These are phyloP conservation scores for Yamadazyma conglobata DNA, from an alignment of 1,139 yeast genomes.

Conservation along the genomic window DNA sequence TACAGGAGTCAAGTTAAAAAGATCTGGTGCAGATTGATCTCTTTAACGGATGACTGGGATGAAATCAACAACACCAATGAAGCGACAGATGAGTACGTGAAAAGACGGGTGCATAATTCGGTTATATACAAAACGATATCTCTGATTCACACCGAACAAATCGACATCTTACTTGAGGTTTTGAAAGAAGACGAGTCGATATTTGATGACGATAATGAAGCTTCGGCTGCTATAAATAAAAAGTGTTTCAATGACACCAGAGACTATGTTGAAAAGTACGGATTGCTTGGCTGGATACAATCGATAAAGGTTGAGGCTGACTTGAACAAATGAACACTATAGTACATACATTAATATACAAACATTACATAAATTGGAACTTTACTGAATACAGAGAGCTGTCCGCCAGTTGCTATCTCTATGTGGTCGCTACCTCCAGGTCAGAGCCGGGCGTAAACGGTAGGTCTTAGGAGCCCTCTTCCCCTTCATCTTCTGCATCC, in stretches of 20 bases:
- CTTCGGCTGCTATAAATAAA: conserved; percentile 15
- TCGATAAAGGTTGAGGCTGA: conserved; percentile 17
- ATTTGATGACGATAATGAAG: conserved; percentile 13
- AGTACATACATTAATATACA: conserved; percentile 5
- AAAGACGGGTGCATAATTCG: conserved; percentile 39
- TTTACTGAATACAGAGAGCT: too few species aligned
- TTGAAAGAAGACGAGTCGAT: conserved; percentile 7
- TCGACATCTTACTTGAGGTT: conserved; percentile 14
- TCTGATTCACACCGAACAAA: conserved; percentile 11
- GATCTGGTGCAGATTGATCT: conserved; percentile 63
- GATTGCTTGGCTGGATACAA: conserved; percentile 27
- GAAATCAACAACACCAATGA: conserved; percentile 36
- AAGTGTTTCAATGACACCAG: conserved; percentile 14
- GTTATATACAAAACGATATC: conserved; percentile 45
- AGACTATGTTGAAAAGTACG: conserved; percentile 16
- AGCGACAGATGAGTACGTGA: conserved; percentile 43
- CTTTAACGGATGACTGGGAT: conserved; percentile 57
- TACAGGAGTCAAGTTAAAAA: conserved; percentile 24
- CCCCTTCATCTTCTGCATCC: conserved; percentile 1
- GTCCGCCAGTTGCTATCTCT: too few species aligned
- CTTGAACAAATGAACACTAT: conserved; percentile 3
- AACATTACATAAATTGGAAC: not conserved
- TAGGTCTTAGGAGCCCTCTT: too few species aligned
- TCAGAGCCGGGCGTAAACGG: too few species aligned
- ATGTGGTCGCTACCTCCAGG: too few species aligned